Conservation (phyloP, 495 filamentous ascomycete genomes). For the Delitschia confertaspora region DNA sequence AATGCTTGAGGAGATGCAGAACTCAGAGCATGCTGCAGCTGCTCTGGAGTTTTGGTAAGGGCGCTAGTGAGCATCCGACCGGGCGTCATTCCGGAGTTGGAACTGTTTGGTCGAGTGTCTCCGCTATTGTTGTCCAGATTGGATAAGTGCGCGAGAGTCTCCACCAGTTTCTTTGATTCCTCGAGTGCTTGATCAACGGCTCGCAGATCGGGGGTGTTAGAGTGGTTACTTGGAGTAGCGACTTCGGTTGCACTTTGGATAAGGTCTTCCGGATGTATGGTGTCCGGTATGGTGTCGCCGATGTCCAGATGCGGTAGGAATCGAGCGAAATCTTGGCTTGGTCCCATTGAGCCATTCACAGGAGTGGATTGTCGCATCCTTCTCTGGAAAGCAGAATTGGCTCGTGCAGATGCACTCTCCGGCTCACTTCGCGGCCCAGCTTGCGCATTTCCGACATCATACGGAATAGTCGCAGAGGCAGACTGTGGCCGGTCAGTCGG, state of each 20-base stretch:
- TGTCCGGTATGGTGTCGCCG: slow-evolving; percentile 21
- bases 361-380: slow-evolving; percentile 9
- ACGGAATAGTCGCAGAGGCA: slow-evolving; percentile 14
- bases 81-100: slow-evolving; percentile 1
- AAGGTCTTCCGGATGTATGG: slow-evolving; percentile 23
- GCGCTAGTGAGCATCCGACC: slow-evolving; percentile 9
- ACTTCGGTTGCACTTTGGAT: slow-evolving; percentile 37
- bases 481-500: slow-evolving; percentile 17
- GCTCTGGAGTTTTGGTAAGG: slow-evolving; percentile 9
- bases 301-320: slow-evolving; percentile 6
- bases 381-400: slow-evolving; percentile 13
- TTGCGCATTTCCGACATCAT: slow-evolving; percentile 4
- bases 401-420: slow-evolving; percentile 12
- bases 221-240: slow-evolving; percentile 35
- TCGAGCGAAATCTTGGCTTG: slow-evolving; percentile 3
- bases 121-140: slow-evolving; percentile 1
- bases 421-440: neutral
- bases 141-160: slow-evolving; percentile 7
- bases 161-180: slow-evolving; percentile 21
- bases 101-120: slow-evolving; percentile 10
- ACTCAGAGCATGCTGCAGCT: slow-evolving; percentile 10
- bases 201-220: slow-evolving; percentile 34
- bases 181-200: slow-evolving; percentile 22
- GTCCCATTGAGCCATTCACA: slow-evolving; percentile 6
- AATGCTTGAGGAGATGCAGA: slow-evolving; percentile 19